Evolutionary conservation across 306 rosid species (phyloP), one percentile per base, ranked within the genome.

Genomic region (Crataegus laevigata): DNA sequence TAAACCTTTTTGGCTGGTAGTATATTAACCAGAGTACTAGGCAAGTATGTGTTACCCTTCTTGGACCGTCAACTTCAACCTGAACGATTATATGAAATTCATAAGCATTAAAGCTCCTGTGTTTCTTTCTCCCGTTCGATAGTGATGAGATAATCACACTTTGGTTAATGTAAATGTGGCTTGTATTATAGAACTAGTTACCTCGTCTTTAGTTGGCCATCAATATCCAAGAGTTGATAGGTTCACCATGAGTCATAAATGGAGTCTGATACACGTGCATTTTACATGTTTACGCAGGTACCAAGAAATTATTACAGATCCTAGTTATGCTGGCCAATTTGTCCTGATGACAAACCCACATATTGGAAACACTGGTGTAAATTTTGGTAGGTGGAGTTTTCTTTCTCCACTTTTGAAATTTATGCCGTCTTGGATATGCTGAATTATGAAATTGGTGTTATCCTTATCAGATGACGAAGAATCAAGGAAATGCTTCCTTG

Each of bases 301-400:
- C 85, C 99, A 94, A 78, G 99, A 94, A 77, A 94, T 94, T 83
- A 82, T 94, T 65, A 94, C 99, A 0, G 97, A 94, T 79, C 99
- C 99, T 60, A 94, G 97, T 78, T 94, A 94, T 81, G 93, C 98
- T 75, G 99, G 98, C 4, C 98, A 96, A 80, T 92, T 92, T 84
- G 98, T 96, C 63, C 81, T 92, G 28, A 96, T 96, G 98, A 90
- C 98, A 62, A 96, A 86, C 83, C 98, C 98, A 0, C 98, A 91
- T 22, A 94, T 94, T 57, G 98, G 98, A 82, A 91, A 93, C 69
- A 89, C 98, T 66, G 96, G 98, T 82, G 83, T 93, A 52, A 93
- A 93, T 87, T 89, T 89, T 45, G 94, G 98, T 88, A 65, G 29
- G 90, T 74, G 21, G 54, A 66, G 22, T 75, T 82, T 45, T 11